These are phyloP conservation scores for Colletotrichum lentis DNA, from an alignment of 2,329 filamentous ascomycete species.

Conservation along the genomic window DNA sequence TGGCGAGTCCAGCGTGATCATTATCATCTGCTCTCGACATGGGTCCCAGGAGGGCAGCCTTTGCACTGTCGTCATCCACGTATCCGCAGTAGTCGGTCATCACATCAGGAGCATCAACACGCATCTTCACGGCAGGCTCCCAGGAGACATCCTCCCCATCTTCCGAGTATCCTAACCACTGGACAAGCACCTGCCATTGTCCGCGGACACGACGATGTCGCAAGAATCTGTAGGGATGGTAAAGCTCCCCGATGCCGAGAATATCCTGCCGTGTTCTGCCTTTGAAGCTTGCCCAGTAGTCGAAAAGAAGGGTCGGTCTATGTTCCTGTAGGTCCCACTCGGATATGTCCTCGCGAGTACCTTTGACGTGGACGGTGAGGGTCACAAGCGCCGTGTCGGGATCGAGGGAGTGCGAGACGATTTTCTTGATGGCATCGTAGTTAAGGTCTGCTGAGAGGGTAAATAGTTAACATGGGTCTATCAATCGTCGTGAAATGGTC, in stretches of 20 bases:
- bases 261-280: conserved; percentile 32
- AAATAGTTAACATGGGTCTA: not conserved
- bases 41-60: conserved; percentile 23
- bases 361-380: conserved; percentile 21
- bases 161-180: conserved; percentile 31
- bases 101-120: conserved; percentile 24
- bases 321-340: conserved; percentile 35
- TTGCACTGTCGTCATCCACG: conserved; percentile 16
- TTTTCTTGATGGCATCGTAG: conserved; percentile 30
- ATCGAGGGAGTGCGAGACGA: conserved; percentile 19
- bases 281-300: conserved; percentile 29
- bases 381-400: conserved; percentile 27
- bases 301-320: conserved; percentile 14
- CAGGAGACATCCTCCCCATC: conserved; percentile 30
- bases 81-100: conserved; percentile 27
- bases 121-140: conserved; percentile 29
- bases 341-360: conserved; percentile 14
- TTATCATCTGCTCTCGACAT: not conserved
- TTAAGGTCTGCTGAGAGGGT: conserved; percentile 10
- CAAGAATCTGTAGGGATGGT: conserved; percentile 28
- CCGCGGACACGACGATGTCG: conserved; percentile 32
- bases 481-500: not conserved
- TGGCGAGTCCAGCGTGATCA: not conserved
- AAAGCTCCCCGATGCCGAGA: conserved; percentile 29
- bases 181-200: conserved; percentile 32